Base-by-base conservation (phyloP, 208 protist species). In the Leishmania braziliensis region DNA sequence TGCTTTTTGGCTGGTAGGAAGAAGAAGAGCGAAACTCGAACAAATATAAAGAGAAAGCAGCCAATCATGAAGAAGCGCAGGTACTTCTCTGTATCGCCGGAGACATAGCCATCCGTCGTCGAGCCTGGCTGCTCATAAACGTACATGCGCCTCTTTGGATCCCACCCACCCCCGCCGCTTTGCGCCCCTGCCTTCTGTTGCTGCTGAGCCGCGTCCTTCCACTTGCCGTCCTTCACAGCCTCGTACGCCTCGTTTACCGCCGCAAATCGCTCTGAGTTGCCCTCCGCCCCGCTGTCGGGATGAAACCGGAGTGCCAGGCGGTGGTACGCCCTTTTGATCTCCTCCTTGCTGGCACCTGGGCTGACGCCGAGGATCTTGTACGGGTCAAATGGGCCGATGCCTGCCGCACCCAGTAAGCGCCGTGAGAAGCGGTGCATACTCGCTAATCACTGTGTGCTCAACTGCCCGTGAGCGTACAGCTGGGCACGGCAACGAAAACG, bases 191-290 rank as follows among this genome's bases (percentile, higher is more conserved):
- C 58, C 18, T 54, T 51, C 50, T 75, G 71, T 39, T 60, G 71
- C 50, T 56, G 48, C 51, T 75, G 29, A 16, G 81, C 81, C 3
- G 26, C 71, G 2, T 71, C 51, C 46, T 69, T 79, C 91, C 91
- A 95, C 69, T 88, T 88, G 16, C 89, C 90, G 50, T 88, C 80
- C 78, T 93, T 95, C 58, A 95, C 75, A 6, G 90, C 88, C 80
- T 96, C 88, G 73, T 96, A 95, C 29, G 93, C 93, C 83, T 96
- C 93, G 74, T 96, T 85, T n/a, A 96, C 91, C 20, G 93, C 93
- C 16, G 88, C 75, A 77, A 96, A 96, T 12, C 93, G 89, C 58
- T 84, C 90, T 8, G 80, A 83, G 75, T 88, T 92, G 12, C 93
- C 93, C 85, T 96, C 93, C 26, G 91, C 85, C 12, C 90, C 91